phyloP scores from a whole-genome alignment of 192 early-diverging fungal species.

The Coemansia sp. region DNA sequence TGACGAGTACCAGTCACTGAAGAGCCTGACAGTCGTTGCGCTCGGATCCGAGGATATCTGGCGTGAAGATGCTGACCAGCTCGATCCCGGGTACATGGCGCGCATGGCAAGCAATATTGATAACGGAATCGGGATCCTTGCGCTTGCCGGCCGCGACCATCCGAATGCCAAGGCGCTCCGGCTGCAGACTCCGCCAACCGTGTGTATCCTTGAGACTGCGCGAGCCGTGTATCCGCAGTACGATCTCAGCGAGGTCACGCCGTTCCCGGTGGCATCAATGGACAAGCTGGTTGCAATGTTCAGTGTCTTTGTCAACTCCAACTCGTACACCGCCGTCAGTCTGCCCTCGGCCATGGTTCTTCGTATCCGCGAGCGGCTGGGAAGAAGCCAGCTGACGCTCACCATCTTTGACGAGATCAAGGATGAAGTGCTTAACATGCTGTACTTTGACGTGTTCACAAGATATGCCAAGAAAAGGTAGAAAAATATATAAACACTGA shows the following conservation, averaged over 20 bases:
- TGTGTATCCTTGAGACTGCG: constrained; percentile 46
- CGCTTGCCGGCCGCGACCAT: constrained; percentile 22
- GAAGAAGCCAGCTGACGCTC: constrained; percentile 32
- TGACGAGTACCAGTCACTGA: constrained; percentile 51
- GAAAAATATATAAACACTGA: background rate
- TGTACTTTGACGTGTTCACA: constrained; percentile 51
- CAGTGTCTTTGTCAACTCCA: constrained; percentile 53
- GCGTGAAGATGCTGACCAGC: constrained; percentile 34
- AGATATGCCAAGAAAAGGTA: constrained; percentile 23
- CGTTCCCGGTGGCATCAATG: constrained; percentile 47
- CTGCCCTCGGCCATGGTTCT: constrained; percentile 42
- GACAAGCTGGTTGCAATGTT: constrained; percentile 54
- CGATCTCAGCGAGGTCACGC: constrained; percentile 30
- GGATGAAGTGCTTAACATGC: constrained; percentile 53
- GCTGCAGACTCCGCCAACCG: constrained; percentile 44
- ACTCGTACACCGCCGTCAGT: constrained; percentile 41
- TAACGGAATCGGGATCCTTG: constrained; percentile 21
- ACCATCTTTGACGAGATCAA: constrained; percentile 52
- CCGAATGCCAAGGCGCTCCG: constrained; percentile 21
- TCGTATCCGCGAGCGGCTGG: constrained; percentile 38
- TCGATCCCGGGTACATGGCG: constrained; percentile 29
- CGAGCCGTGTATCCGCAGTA: constrained; percentile 38
- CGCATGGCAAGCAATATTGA: constrained; percentile 34
- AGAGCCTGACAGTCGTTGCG: constrained; percentile 31
- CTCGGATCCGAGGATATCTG: constrained; percentile 44